Evolutionary conservation across 495 filamentous ascomycete species (phyloP), one percentile per base, ranked within the genome.

Genomic region (Glonium stellatum): DNA sequence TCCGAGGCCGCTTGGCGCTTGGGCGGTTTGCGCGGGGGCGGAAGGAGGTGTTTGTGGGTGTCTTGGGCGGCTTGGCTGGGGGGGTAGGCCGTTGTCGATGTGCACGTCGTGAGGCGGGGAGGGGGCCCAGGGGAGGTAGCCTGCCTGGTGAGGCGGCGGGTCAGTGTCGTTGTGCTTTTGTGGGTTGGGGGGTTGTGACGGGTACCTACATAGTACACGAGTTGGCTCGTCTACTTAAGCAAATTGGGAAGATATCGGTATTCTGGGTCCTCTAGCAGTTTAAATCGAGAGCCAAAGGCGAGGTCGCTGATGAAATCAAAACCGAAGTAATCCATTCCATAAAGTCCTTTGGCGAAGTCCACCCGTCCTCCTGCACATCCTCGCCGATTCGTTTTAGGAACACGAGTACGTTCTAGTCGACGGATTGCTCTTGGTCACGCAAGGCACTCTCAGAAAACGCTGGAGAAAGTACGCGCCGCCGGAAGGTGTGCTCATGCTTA

Each of bases 181-280:
- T n/a, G 22, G 5, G 44, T 15, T 0, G 13, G 13, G 18, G 44
- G 18, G 5, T 9, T n/a, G 9, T 1, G 11, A 5, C 1, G 6
- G 44, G 22, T 18, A 15, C 44, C 18, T n/a, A 48, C 44, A 48
- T 48, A 66, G 55, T 65, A 65, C 10, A 66, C 23, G 52, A 66
- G 66, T 54, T 42, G 27, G 47, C 51, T 64, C 18, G 63, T 65
- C 23, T 75, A 76, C 31, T 84, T 75, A 1, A 84, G 66, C 46
- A 78, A 75, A 44, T 82, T 76, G 15, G 80, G 44, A 18, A 48
- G 31, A 60, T 50, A 66, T 4, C 62, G 55, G 36, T 66, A 22
- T 12, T 60, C 53, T 39, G 27, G 6, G 3, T 52, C n/a, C 18
- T 47, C 57, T 15, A 71, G 62, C 57, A 71, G 55, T 11, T 52